These are phyloP conservation scores for Xylariales sp. DNA, from an alignment of 2,329 filamentous ascomycete species.

Conservation along the genomic window DNA sequence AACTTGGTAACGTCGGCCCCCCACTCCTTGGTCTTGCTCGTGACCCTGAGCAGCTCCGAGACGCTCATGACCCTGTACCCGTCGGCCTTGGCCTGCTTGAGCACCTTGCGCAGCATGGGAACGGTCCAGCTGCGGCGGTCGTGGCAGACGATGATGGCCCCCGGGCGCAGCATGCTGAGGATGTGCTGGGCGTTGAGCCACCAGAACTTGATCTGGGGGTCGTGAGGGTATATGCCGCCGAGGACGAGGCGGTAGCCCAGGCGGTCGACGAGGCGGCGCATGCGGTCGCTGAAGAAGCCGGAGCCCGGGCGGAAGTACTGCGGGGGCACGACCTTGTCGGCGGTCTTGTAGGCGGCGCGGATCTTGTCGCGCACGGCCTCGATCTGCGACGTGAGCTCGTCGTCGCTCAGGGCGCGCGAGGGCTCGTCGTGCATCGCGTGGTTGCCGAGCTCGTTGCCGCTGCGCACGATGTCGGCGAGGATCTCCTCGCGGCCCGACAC, in stretches of 20 bases:
- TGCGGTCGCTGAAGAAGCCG: conserved; percentile 72
- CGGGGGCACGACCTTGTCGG: conserved; percentile 33
- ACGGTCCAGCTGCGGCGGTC: conserved; percentile 79
- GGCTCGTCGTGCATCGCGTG: conserved; percentile 89
- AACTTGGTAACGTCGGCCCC: too few relatives aligned
- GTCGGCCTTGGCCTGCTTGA: conserved; percentile 65
- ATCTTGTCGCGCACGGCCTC: conserved; percentile 47
- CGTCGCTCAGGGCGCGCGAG: conserved; percentile 55
- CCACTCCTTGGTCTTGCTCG: too few relatives aligned
- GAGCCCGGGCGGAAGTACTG: conserved; percentile 80
- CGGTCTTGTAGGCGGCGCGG: conserved; percentile 24
- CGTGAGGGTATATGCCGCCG: conserved; percentile 84
- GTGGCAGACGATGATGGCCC: conserved; percentile 81
- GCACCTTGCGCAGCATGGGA: conserved; percentile 69
- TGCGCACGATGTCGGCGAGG: conserved; percentile 53
- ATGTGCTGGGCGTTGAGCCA: conserved; percentile 73
- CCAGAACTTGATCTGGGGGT: conserved; percentile 73
- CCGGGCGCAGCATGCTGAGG: conserved; percentile 71
- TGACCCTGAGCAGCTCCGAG: conserved; percentile 55
- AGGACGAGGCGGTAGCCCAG: conserved; percentile 72
- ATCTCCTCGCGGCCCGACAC: conserved; percentile 51
- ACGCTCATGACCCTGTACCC: conserved; percentile 72
- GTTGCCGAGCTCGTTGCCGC: conserved; percentile 73
- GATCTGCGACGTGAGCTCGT: conserved; percentile 60
- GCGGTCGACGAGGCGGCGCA: conserved; percentile 56